phyloP scores from a whole-genome alignment of 352 stramenopile species.

The Pythium aquatile region DNA sequence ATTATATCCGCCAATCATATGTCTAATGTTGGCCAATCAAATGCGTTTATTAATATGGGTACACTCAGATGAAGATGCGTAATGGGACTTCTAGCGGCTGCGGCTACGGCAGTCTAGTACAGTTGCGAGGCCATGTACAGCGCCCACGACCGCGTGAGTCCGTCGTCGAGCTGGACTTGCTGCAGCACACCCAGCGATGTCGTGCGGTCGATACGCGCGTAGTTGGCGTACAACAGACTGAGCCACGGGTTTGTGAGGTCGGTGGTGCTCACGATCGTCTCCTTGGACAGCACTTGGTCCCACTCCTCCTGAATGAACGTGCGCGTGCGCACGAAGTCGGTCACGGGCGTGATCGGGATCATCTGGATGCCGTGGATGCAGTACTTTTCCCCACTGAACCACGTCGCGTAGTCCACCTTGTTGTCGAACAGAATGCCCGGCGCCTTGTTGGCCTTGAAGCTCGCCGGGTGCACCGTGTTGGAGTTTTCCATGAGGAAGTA shows the following conservation, averaged over 20 bases:
- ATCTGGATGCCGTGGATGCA: slow-evolving; percentile 85
- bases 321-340: slow-evolving; percentile 51
- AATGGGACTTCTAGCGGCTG: neutral
- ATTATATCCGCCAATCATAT: slow-evolving; percentile 23
- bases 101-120: slow-evolving; percentile 10
- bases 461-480: slow-evolving; percentile 51
- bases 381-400: slow-evolving; percentile 62
- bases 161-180: slow-evolving; percentile 62
- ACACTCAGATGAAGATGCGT: neutral
- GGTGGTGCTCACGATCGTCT: slow-evolving; percentile 40
- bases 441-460: slow-evolving; percentile 48
- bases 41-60: neutral
- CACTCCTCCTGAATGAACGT: slow-evolving; percentile 65
- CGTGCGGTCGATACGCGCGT: slow-evolving; percentile 45
- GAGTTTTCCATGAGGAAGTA: slow-evolving; percentile 70
- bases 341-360: slow-evolving; percentile 61
- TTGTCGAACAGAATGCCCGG: slow-evolving; percentile 79
- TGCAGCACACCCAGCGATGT: slow-evolving; percentile 53
- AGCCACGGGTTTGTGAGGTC: slow-evolving; percentile 64
- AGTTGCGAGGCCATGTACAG: slow-evolving; percentile 58
- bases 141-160: slow-evolving; percentile 78
- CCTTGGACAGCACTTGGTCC: slow-evolving; percentile 46
- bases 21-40: slow-evolving; percentile 6
- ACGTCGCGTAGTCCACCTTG: slow-evolving; percentile 79
- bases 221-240: slow-evolving; percentile 73